Evolutionary conservation across 1,139 yeast genomes (phyloP), one percentile per base, ranked within the genome.

Genomic region (Candida glucosophila): DNA sequence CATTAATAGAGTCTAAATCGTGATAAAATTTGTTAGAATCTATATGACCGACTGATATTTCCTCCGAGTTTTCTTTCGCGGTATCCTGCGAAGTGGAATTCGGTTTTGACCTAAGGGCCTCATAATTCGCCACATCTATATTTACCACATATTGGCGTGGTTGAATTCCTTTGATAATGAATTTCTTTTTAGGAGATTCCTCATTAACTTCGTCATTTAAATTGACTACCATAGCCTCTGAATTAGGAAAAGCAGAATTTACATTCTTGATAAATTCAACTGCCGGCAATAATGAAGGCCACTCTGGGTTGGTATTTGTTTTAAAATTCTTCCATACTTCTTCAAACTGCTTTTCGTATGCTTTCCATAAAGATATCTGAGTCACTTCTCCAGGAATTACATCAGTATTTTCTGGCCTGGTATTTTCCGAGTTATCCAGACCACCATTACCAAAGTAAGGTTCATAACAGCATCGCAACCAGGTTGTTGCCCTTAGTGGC

Each of bases 251-350:
- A 1, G 96, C 95, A 31, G 76, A 74, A 14, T 90, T 78, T 9
- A 90, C 97, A 47, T 90, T 90, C 45, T 88, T 86, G 47, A 90
- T 90, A 47, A 90, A 90, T 40, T 90, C 97, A 12, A 92, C 97
- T 0, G 98, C 98, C 1, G 96, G 94, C 24, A 90, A 65, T 26
- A 90, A 61, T 32, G 76, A 73, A 36, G 73, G 74, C 34, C 58
- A 69, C 23, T 60, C 67, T 12, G 63, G 55, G 20, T 56, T 58
- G 10, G 44, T 44, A 18, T 41, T 37, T 5, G 33, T 32, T 29
- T 74, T 73, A n/a, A 50, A 43, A 26, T 45, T 39, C 11, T 51
- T 44, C 61, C 67, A 55, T 27, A 55, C 54, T 28, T 58, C 58
- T 31, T 65, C 65, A 43, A 90, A 90, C 47, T 81, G 93, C 15